Base-by-base conservation (phyloP, 768 basidiomycete species). In the Lentinula guzmanii region DNA sequence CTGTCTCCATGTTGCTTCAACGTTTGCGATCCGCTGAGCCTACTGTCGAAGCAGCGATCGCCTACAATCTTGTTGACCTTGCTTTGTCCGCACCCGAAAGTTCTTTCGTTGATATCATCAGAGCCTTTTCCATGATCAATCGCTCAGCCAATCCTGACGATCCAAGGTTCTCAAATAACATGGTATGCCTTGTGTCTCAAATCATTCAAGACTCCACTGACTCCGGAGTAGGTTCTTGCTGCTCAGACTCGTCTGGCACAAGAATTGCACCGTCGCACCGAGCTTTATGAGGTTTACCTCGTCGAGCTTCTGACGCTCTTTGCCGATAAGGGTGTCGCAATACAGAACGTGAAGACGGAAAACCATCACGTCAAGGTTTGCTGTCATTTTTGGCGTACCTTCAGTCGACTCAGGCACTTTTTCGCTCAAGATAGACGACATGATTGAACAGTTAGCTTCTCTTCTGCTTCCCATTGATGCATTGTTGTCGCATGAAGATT, bases 1-100 rank as follows among this genome's bases (percentile, higher is more conserved):
- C 93, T 2, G 85, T 95, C 13, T 95, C 94, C 0, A 96, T 97
- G 93, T 76, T 98, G 9, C 75, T 97, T 42, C 95, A 97, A 74
- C 84, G 93, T 5, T 76, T 96, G 21, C 84, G 91, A 28, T 85
- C 86, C 21, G 90, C 91, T 2, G 95, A 97, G 67, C 88, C 92
- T 0, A 85, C 87, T 0, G 90, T 93, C 15, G 94, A 98, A 72
- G 91, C 94, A 28, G 90, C 91, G 1, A 95, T 97, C 62, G 89
- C 93, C 2, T 90, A 90, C 69, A 95, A 94, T 68, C 79, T 98
- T 11, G 94, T 95, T 6, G 93, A 95, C 62, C 79, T 98, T 16
- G 95, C 93, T 1, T 77, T 95, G 45, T 81, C 82, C 52, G 90
- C 93, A 0, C 87, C 91, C 1, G 83, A 86, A 63, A 81, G 79